Evolutionary conservation across 805 yeast species (phyloP).

Genomic region (Candida insectalens): DNA sequence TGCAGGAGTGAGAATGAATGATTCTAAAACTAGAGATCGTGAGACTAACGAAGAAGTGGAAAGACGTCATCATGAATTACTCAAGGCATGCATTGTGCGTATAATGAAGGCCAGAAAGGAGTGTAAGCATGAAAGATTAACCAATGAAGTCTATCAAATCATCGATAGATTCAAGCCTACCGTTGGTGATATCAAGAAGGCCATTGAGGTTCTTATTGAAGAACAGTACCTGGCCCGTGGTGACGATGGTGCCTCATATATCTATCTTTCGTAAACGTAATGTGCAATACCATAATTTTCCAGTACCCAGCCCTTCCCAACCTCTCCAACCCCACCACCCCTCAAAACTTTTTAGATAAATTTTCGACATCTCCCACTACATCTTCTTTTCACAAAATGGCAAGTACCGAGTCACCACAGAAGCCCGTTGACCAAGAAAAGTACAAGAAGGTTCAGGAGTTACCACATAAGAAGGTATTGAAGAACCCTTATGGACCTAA

Average conservation of each 20-base stretch:
- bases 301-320: not conserved
- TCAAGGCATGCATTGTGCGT: slow-evolving; percentile 91
- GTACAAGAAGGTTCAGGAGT: slow-evolving; percentile 39
- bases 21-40: slow-evolving; percentile 60
- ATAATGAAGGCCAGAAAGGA: slow-evolving; percentile 91
- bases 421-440: too few relatives aligned
- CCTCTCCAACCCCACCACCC: not conserved
- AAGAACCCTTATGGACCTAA: slow-evolving; percentile 50
- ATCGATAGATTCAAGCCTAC: slow-evolving; percentile 79
- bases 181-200: slow-evolving; percentile 76
- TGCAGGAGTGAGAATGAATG: slow-evolving; percentile 31
- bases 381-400: not conserved
- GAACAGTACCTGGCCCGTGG: slow-evolving; percentile 76
- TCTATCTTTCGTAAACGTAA: slow-evolving; percentile 56
- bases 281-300: not conserved
- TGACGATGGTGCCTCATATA: slow-evolving; percentile 59
- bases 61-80: slow-evolving; percentile 55
- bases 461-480: slow-evolving; percentile 24
- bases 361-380: not conserved
- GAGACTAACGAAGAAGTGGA: slow-evolving; percentile 69
- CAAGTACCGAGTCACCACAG: too few relatives aligned
- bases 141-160: slow-evolving; percentile 83
- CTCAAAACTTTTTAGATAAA: not conserved
- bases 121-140: slow-evolving; percentile 67
- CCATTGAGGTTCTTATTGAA: slow-evolving; percentile 77